Evolutionary conservation across 768 basidiomycete genomes (phyloP), one percentile per base, ranked within the genome.

Genomic region (Saitozyma podzolica): DNA sequence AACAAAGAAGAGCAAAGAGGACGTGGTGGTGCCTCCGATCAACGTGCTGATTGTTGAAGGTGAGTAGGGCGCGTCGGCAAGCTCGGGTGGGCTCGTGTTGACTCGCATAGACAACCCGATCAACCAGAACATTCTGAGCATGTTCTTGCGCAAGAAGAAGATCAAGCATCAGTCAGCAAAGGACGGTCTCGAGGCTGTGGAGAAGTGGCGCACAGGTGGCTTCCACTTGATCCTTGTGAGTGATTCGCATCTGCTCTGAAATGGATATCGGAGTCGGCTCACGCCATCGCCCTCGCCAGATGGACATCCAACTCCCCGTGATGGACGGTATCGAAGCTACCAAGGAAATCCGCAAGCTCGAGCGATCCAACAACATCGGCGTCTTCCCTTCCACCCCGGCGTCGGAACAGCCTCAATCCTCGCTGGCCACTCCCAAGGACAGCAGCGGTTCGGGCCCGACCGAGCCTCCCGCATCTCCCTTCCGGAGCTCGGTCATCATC

Each of bases 281-380:
- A 52, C 67, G 53, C 56, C 45, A 41, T 39, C 29, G 29, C 29
- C 29, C 29, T 29, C 29, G 62, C 4, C 68, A 97, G 95, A 99
- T 99, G 96, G 96, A 99, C 82, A 98, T 99, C 58, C 95, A 98
- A 80, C 93, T 99, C 86, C 96, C 96, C 9, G 88, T 98, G 69
- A 98, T 96, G 90, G 92, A 95, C 80, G 96, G 96, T 41, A 96
- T 98, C 54, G 87, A 91, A 76, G 96, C 96, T 8, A 99, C 96
- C 4, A 93, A 92, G 72, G 91, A 94, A 78, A 99, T 99, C 62
- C 85, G 96, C 56, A 85, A 87, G 58, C 80, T 94, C 49, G 95
- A 98, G 76, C 88, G 86, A 70, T 64, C 80, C 43, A 85, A 86
- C 54, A 82, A 85, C 52, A 85, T 87, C 50, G 88, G 87, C 8